Evolutionary conservation across 306 rosid species (phyloP).

Genomic region (Hippophae gyantsensis): DNA sequence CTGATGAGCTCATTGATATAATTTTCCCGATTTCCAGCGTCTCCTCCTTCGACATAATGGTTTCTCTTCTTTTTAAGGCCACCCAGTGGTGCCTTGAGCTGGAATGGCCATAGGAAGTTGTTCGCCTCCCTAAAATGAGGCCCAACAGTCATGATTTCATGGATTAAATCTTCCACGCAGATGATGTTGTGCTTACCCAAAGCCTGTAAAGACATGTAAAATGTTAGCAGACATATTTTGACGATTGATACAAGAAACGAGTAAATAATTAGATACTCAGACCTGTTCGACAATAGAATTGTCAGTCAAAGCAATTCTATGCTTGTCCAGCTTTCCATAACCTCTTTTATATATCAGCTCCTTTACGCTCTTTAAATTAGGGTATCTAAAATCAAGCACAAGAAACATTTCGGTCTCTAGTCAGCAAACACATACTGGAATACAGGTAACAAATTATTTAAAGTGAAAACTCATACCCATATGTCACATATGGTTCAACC

Average conservation of each 20-base stretch:
- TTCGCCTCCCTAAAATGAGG: constrained; percentile 79
- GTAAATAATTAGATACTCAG: background rate
- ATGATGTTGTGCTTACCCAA: constrained; percentile 63
- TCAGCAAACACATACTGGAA: too few relatives aligned
- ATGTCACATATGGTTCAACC: constrained; percentile 75
- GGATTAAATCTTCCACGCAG: constrained; percentile 68
- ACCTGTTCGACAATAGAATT: constrained; percentile 37
- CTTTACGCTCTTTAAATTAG: constrained; percentile 62
- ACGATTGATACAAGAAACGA: background rate
- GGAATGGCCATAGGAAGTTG: constrained; percentile 78
- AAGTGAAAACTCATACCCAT: constrained; percentile 28
- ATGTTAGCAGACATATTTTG: background rate
- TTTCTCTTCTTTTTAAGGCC: constrained; percentile 74
- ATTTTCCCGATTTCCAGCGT: constrained; percentile 63
- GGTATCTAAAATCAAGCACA: constrained; percentile 34
- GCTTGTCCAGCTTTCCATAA: constrained; percentile 36
- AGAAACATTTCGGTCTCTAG: background rate
- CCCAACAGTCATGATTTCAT: constrained; percentile 63
- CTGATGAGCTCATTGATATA: constrained; percentile 66
- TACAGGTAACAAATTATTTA: too few relatives aligned
- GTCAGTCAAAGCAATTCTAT: constrained; percentile 42
- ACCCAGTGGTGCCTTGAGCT: constrained; percentile 69
- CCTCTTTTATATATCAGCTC: constrained; percentile 74
- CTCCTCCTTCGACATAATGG: constrained; percentile 80
- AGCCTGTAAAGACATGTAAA: constrained; percentile 23